These are phyloP conservation scores for Cryphonectria radicalis DNA, from an alignment of 2,329 filamentous ascomycete species.

Conservation along the genomic window DNA sequence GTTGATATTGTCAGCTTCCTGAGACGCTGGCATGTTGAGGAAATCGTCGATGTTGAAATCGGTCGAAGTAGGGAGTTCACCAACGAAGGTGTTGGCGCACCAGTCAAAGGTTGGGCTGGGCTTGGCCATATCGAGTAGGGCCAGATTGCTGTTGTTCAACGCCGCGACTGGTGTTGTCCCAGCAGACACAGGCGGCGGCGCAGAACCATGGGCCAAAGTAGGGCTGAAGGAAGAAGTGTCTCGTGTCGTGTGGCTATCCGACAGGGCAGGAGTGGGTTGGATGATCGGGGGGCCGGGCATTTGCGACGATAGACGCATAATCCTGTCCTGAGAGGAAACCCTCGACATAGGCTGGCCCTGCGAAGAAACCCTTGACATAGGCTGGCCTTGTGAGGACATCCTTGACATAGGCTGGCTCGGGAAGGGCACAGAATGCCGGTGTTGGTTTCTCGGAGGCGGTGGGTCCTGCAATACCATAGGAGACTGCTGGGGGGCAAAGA, in stretches of 20 bases:
- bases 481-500: background rate
- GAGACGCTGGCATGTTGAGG: conserved; percentile 10
- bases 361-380: background rate
- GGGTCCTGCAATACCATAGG: background rate
- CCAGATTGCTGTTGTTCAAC: background rate
- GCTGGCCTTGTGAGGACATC: background rate
- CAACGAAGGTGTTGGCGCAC: background rate
- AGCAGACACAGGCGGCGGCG: background rate
- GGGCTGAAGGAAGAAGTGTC: background rate
- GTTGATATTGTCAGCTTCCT: conserved; percentile 6
- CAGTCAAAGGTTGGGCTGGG: background rate
- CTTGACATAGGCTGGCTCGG: background rate
- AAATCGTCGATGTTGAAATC: conserved; percentile 9
- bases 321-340: background rate
- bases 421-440: conserved; percentile 1
- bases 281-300: background rate
- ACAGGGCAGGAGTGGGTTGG: background rate
- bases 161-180: background rate
- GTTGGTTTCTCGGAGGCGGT: background rate
- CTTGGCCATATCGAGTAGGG: background rate
- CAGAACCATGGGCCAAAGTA: background rate
- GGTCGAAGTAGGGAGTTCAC: background rate
- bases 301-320: background rate
- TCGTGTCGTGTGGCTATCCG: background rate
- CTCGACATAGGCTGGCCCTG: too few species aligned